A percentile compares a stretch with the other conserved stretches of the same genome.
Evolutionary conservation across 345 rosid genomes (phyloP).

Genomic region (Populus pruinosa): DNA sequence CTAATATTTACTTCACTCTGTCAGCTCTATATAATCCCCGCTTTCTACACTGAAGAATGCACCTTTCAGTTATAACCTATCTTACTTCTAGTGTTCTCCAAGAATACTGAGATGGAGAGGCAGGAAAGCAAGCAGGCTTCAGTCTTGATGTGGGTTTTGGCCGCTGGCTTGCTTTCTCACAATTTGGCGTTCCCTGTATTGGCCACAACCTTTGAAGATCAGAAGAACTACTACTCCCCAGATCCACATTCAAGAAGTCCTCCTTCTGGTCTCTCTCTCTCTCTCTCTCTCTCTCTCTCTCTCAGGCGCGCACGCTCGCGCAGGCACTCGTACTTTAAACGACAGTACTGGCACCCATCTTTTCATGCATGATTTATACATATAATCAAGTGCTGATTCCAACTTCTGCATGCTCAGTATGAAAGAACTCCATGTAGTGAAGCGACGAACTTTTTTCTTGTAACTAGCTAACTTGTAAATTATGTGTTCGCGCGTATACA

Average conservation of each 20-base stretch:
- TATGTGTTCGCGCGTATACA: neutral
- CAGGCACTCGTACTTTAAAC: neutral
- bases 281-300: neutral
- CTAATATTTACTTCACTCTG: constrained; percentile 56
- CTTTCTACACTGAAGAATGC: constrained; percentile 8
- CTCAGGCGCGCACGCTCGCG: neutral
- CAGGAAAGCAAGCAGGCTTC: constrained; percentile 21
- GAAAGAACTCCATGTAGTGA: too few relatives aligned
- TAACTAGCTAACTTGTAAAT: neutral
- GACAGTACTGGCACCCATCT: neutral
- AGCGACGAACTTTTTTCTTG: neutral
- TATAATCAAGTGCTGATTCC: neutral
- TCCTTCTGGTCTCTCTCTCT: constrained; percentile 31
- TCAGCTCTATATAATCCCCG: constrained; percentile 25
- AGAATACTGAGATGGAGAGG: constrained; percentile 31
- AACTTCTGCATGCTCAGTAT: too few relatives aligned
- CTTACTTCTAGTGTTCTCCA: neutral
- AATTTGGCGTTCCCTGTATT: constrained; percentile 40
- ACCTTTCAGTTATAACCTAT: constrained; percentile 10
- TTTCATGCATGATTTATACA: neutral
- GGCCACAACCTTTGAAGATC: constrained; percentile 44
- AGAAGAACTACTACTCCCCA: constrained; percentile 65
- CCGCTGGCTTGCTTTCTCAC: constrained; percentile 44
- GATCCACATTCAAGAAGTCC: constrained; percentile 57
- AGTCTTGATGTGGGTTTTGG: constrained; percentile 34